Evolutionary conservation across 2,329 filamentous ascomycete genomes (phyloP).

Genomic region (Venturia aucupariae): DNA sequence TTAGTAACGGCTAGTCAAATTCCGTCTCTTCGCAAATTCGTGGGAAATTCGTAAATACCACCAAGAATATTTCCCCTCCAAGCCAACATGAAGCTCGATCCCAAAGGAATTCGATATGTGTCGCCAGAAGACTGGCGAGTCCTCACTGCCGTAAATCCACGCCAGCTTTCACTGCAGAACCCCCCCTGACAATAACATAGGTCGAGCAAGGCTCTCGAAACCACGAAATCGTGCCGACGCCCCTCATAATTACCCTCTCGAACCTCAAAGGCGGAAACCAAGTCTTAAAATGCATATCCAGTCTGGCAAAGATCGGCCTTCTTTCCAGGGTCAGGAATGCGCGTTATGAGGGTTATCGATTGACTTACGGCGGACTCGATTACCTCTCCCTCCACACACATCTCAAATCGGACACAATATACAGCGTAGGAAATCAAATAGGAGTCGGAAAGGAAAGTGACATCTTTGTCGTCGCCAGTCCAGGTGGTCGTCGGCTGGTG

Average conservation of each 20-base stretch:
- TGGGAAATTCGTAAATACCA: background rate
- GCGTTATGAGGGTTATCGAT: slow-evolving; percentile 92
- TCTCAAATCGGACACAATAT: slow-evolving; percentile 68
- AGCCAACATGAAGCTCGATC: slow-evolving; percentile 78
- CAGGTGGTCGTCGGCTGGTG: slow-evolving; percentile 58
- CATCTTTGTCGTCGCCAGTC: slow-evolving; percentile 84
- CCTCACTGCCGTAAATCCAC: slow-evolving; percentile 66
- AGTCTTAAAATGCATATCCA: slow-evolving; percentile 80
- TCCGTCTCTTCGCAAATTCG: background rate
- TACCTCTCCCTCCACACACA: slow-evolving; percentile 94
- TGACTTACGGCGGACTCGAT: slow-evolving; percentile 94
- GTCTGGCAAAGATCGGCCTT: slow-evolving; percentile 81
- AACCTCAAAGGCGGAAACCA: slow-evolving; percentile 63
- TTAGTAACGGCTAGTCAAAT: background rate
- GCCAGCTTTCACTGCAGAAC: background rate
- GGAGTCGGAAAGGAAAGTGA: slow-evolving; percentile 97
- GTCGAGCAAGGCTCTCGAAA: slow-evolving; percentile 92
- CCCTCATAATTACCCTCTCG: slow-evolving; percentile 75
- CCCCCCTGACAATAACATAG: slow-evolving; percentile 37
- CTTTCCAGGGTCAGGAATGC: slow-evolving; percentile 92
- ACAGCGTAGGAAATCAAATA: slow-evolving; percentile 88
- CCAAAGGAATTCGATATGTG: slow-evolving; percentile 86
- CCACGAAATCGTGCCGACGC: slow-evolving; percentile 90
- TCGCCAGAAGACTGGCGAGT: slow-evolving; percentile 91
- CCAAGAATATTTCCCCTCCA: background rate